A percentile compares a stretch with the other conserved stretches of the same genome.
These are phyloP conservation scores for Lipomyces yamadae DNA, from an alignment of 805 yeast species.

Conservation along the genomic window DNA sequence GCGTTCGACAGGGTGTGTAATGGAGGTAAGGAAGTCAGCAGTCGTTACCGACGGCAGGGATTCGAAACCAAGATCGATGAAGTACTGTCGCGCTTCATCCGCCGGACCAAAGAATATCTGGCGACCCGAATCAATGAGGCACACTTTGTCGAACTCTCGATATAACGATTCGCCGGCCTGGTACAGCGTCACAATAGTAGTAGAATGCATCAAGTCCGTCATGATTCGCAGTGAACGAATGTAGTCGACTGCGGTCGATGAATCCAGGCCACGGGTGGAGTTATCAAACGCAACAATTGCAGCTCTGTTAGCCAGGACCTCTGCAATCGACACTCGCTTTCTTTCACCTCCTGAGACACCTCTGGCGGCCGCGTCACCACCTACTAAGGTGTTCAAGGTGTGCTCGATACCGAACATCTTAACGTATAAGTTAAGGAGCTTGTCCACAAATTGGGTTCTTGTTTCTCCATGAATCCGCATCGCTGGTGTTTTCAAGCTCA, in stretches of 20 bases:
- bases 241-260: slow-evolving; percentile 72
- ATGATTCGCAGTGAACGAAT: slow-evolving; percentile 63
- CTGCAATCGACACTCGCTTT: slow-evolving; percentile 72
- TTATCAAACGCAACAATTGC: slow-evolving; percentile 68
- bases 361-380: slow-evolving; percentile 63
- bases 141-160: slow-evolving; percentile 63
- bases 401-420: slow-evolving; percentile 57
- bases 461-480: slow-evolving; percentile 57
- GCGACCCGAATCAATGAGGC: slow-evolving; percentile 62
- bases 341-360: slow-evolving; percentile 78
- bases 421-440: slow-evolving; percentile 59
- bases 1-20: slow-evolving; percentile 59
- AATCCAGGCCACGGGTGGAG: slow-evolving; percentile 72
- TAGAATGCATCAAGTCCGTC: slow-evolving; percentile 58
- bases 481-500: slow-evolving; percentile 63
- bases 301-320: slow-evolving; percentile 50
- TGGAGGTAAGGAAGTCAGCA: slow-evolving; percentile 63
- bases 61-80: slow-evolving; percentile 57
- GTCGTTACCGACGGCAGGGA: slow-evolving; percentile 63
- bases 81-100: slow-evolving; percentile 53
- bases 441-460: slow-evolving; percentile 58
- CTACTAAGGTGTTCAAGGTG: slow-evolving; percentile 66
- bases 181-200: slow-evolving; percentile 69
- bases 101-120: slow-evolving; percentile 67
- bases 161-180: slow-evolving; percentile 72